phyloP scores from a whole-genome alignment of 345 rosid genomes.

The Draba incana region DNA sequence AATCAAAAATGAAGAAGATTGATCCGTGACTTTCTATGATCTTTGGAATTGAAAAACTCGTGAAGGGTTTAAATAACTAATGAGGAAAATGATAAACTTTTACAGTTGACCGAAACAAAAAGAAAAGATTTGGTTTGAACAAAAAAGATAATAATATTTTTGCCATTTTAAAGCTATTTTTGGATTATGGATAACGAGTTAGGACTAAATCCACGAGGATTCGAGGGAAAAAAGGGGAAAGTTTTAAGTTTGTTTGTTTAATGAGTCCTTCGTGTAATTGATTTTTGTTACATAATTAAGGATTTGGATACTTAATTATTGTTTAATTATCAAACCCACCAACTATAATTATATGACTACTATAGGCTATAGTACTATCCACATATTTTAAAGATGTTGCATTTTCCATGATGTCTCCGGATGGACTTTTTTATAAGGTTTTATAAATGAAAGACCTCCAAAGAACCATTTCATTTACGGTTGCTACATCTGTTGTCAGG shows the following conservation, averaged over 20 bases:
- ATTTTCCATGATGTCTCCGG: no score
- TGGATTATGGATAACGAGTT: constrained; percentile 37
- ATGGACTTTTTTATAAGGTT: no score
- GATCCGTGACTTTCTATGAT: constrained; percentile 20
- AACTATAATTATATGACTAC: no score
- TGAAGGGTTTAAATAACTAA: constrained; percentile 34
- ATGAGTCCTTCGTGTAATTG: background rate
- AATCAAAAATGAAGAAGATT: background rate
- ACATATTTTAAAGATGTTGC: no score
- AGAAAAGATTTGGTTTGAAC: constrained; percentile 28
- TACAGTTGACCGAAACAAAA: constrained; percentile 21
- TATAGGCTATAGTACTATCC: no score
- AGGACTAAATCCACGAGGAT: constrained; percentile 43
- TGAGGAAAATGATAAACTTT: background rate
- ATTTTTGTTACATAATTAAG: constrained; percentile 8
- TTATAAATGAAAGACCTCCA: no score
- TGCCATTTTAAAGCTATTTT: constrained; percentile 30
- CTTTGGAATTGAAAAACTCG: constrained; percentile 21
- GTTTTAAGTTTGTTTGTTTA: background rate
- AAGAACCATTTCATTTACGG: no score
- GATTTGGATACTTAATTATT: background rate
- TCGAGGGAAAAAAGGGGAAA: background rate
- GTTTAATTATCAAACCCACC: no score
- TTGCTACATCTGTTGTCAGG: no score
- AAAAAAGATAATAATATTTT: constrained; percentile 11